Percentiles rank a stretch among this genome's conserved stretches.
phyloP scores from a whole-genome alignment of 768 basidiomycete species.

The Lentinula edodes region DNA sequence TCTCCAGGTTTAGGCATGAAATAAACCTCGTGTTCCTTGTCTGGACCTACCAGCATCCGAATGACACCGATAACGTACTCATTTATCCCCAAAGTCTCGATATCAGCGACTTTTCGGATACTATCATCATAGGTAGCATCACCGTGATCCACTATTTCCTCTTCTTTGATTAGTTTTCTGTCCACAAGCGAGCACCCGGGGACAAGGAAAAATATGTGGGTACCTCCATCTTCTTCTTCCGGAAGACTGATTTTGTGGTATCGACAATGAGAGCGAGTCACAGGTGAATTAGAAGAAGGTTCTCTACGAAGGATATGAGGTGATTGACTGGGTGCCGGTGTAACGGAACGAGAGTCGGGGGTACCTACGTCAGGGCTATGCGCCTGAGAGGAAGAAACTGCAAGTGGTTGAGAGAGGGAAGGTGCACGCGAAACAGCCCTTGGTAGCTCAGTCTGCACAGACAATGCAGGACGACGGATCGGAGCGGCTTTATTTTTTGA shows the following conservation, averaged over 20 bases:
- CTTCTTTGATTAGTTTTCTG: constrained; percentile 49
- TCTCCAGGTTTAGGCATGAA: constrained; percentile 53
- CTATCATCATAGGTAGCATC: constrained; percentile 48
- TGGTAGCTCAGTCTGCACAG: constrained; percentile 6
- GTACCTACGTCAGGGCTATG: neutral
- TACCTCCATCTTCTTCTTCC: constrained; percentile 37
- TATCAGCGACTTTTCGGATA: constrained; percentile 36
- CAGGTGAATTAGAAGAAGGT: constrained; percentile 35
- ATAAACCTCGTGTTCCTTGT: constrained; percentile 60
- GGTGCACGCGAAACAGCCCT: neutral
- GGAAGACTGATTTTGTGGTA: constrained; percentile 67
- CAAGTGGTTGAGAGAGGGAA: neutral
- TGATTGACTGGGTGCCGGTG: constrained; percentile 11
- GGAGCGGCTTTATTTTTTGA: constrained; percentile 3
- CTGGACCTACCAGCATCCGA: constrained; percentile 58
- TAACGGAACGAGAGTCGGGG: constrained; percentile 14
- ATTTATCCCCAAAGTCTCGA: constrained; percentile 47
- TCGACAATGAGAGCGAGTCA: constrained; percentile 65
- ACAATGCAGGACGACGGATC: constrained; percentile 8
- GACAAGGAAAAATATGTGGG: constrained; percentile 57
- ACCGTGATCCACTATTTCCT: constrained; percentile 58
- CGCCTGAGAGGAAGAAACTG: neutral
- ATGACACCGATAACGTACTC: constrained; percentile 50
- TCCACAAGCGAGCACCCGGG: constrained; percentile 65
- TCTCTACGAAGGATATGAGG: constrained; percentile 14